Evolutionary conservation across 1,284 basidiomycete species (phyloP).

Genomic region (Peniophora sp.): DNA sequence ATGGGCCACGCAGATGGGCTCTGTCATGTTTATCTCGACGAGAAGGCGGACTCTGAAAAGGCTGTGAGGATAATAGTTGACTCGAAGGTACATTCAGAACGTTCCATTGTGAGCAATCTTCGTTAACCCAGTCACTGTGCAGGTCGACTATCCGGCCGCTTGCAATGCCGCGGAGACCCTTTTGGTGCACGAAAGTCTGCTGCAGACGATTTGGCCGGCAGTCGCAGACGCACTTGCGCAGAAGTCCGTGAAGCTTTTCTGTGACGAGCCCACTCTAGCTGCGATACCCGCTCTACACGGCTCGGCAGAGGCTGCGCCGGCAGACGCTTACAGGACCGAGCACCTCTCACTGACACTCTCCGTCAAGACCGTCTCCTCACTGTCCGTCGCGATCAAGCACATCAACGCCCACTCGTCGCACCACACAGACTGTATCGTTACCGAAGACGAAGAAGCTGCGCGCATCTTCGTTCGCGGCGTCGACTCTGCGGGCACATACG

Average conservation of each 20-base stretch:
- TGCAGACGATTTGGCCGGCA: slow-evolving; percentile 71
- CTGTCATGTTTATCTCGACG: slow-evolving; percentile 87
- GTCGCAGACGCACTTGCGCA: slow-evolving; percentile 71
- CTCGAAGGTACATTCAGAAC: slow-evolving; percentile 84
- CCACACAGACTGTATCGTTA: slow-evolving; percentile 93
- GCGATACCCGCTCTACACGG: slow-evolving; percentile 32
- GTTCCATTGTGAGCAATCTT: background rate
- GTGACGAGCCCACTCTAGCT: slow-evolving; percentile 63
- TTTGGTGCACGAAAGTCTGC: slow-evolving; percentile 70
- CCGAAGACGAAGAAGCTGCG: slow-evolving; percentile 65
- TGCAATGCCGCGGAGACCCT: slow-evolving; percentile 94
- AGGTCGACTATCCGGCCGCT: slow-evolving; percentile 94
- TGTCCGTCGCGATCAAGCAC: slow-evolving; percentile 73
- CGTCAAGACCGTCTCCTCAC: slow-evolving; percentile 66
- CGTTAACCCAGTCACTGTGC: background rate
- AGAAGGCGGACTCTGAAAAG: slow-evolving; percentile 71
- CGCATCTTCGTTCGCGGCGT: slow-evolving; percentile 80
- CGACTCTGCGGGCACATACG: slow-evolving; percentile 88
- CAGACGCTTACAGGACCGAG: slow-evolving; percentile 77
- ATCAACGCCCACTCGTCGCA: slow-evolving; percentile 93
- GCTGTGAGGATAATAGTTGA: slow-evolving; percentile 81
- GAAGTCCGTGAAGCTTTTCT: slow-evolving; percentile 71
- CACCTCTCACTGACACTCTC: slow-evolving; percentile 83
- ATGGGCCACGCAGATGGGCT: slow-evolving; percentile 99
- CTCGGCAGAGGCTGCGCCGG: slow-evolving; percentile 41